phyloP scores from a whole-genome alignment of 768 basidiomycete genomes.

The Boletus speciosus region DNA sequence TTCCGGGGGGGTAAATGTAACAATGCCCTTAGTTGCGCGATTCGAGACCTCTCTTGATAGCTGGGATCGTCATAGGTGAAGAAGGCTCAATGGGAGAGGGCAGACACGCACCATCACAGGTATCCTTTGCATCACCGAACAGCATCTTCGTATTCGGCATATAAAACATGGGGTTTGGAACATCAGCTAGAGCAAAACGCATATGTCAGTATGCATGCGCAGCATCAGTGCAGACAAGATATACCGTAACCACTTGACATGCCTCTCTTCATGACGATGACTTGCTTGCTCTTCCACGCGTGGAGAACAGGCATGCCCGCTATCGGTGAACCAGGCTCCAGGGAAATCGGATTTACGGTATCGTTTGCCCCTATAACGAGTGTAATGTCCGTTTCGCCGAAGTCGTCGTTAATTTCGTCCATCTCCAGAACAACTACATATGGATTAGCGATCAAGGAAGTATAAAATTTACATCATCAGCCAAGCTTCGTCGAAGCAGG shows the following conservation, averaged over 20 bases:
- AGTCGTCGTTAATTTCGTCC: slow-evolving; percentile 95
- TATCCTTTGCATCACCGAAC: slow-evolving; percentile 89
- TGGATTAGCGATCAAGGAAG: background rate
- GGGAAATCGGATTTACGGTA: slow-evolving; percentile 86
- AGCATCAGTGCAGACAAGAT: slow-evolving; percentile 11
- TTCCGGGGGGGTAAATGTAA: background rate
- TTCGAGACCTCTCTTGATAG: slow-evolving; percentile 61
- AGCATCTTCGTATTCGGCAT: slow-evolving; percentile 89
- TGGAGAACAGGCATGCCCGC: slow-evolving; percentile 92
- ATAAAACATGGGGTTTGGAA: slow-evolving; percentile 93
- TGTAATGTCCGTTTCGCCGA: slow-evolving; percentile 83
- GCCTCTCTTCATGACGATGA: slow-evolving; percentile 90
- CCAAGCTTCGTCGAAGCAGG: background rate
- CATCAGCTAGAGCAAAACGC: slow-evolving; percentile 56
- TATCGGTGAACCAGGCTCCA: slow-evolving; percentile 83
- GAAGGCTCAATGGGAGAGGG: background rate
- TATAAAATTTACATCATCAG: background rate
- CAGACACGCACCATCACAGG: slow-evolving; percentile 66
- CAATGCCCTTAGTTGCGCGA: slow-evolving; percentile 18
- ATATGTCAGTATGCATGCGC: background rate
- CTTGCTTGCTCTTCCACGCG: slow-evolving; percentile 91
- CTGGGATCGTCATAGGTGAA: slow-evolving; percentile 28
- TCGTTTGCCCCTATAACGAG: slow-evolving; percentile 92
- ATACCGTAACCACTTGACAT: slow-evolving; percentile 84
- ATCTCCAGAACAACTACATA: slow-evolving; percentile 78